A percentile compares a stretch with the other conserved stretches of the same genome.
These are phyloP conservation scores for Cystobasidium ongulense DNA, from an alignment of 768 basidiomycete species.

Conservation along the genomic window DNA sequence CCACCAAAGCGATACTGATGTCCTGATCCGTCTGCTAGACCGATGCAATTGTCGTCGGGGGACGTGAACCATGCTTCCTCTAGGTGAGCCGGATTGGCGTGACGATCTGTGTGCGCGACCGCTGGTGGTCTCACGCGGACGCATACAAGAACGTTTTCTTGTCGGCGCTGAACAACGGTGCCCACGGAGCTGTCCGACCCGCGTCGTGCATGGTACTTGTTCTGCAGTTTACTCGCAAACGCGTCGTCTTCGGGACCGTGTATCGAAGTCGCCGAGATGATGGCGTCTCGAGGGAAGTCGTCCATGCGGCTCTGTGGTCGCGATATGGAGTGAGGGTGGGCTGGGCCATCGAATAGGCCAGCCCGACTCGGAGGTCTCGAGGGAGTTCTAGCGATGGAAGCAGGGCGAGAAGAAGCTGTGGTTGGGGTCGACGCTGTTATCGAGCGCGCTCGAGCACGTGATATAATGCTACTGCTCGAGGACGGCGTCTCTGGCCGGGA, in stretches of 20 bases:
- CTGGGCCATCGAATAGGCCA: background rate
- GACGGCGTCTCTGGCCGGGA: background rate
- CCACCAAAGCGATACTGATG: constrained; percentile 34
- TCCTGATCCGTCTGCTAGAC: background rate
- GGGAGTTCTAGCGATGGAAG: background rate
- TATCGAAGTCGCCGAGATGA: background rate
- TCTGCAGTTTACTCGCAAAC: no score
- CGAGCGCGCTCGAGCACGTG: constrained; percentile 22
- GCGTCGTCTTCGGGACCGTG: no score
- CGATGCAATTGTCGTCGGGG: background rate
- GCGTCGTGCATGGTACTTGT: background rate
- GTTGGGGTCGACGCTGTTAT: constrained; percentile 1
- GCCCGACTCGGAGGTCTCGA: constrained; percentile 12
- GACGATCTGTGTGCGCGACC: constrained; percentile 12
- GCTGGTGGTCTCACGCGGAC: constrained; percentile 38
- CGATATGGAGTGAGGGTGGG: background rate
- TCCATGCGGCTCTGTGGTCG: background rate
- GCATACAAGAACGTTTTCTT: constrained; percentile 40
- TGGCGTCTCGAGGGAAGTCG: background rate
- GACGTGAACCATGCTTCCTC: constrained; percentile 36
- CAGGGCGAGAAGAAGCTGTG: background rate
- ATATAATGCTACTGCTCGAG: no score
- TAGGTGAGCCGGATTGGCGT: background rate
- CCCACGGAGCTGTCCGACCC: background rate
- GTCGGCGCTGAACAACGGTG: background rate